phyloP scores from a whole-genome alignment of 768 basidiomycete genomes.

The Dendrothele bispora region DNA sequence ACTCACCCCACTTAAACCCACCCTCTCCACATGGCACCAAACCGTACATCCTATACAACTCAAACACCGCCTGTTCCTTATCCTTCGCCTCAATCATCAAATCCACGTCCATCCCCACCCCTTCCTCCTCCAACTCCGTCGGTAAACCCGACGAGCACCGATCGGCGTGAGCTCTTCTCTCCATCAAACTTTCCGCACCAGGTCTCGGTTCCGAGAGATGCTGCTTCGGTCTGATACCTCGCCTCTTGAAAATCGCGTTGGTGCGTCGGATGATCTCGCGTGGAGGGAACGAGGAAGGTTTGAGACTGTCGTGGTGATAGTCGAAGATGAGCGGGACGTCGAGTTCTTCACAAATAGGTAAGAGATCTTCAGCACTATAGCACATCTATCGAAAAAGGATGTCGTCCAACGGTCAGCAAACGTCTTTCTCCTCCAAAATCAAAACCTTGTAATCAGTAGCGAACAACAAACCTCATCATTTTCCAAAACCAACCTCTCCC shows the following conservation, averaged over 20 bases:
- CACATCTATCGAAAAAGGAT: slow-evolving; percentile 48
- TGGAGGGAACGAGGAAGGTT: slow-evolving; percentile 59
- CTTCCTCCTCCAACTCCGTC: slow-evolving; percentile 53
- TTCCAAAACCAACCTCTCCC: slow-evolving; percentile 81
- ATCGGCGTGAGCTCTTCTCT: slow-evolving; percentile 84
- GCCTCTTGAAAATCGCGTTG: slow-evolving; percentile 68
- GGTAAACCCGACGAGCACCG: slow-evolving; percentile 75
- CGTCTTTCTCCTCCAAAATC: too few relatives aligned
- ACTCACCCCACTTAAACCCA: slow-evolving; percentile 61
- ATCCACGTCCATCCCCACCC: slow-evolving; percentile 63
- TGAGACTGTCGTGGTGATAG: slow-evolving; percentile 82
- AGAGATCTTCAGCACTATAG: slow-evolving; percentile 85
- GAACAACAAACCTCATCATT: slow-evolving; percentile 76
- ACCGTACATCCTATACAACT: slow-evolving; percentile 77
- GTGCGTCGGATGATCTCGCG: slow-evolving; percentile 71
- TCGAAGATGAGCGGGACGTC: slow-evolving; percentile 73
- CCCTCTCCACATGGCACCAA: too few relatives aligned
- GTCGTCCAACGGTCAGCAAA: neutral
- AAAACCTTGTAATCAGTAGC: too few relatives aligned
- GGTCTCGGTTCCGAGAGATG: slow-evolving; percentile 90
- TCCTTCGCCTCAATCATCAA: slow-evolving; percentile 94
- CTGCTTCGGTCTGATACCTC: slow-evolving; percentile 87
- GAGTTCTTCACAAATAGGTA: slow-evolving; percentile 86
- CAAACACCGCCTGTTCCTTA: slow-evolving; percentile 91
- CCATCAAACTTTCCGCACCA: slow-evolving; percentile 82